phyloP scores from a whole-genome alignment of 202 grass and related monocot genomes.

The Brachypodium distachyon region DNA sequence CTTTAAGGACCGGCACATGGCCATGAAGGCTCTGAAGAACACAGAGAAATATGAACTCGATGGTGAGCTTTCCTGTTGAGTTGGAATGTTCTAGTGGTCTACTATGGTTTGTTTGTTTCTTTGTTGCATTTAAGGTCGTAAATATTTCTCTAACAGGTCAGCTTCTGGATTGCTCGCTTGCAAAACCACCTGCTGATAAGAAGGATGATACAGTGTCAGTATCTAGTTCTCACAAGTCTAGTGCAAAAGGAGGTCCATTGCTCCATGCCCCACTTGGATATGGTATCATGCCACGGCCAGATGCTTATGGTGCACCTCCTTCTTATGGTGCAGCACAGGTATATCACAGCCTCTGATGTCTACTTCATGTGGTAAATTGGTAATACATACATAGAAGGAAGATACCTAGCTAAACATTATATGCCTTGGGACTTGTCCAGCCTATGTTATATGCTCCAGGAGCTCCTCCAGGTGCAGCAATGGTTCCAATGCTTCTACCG shows the following conservation, averaged over 20 bases:
- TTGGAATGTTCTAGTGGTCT: background rate
- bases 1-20: slow-evolving; percentile 68
- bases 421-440: slow-evolving; percentile 26
- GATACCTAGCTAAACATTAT: slow-evolving; percentile 7
- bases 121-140: slow-evolving; percentile 3
- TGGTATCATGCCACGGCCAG: slow-evolving; percentile 15
- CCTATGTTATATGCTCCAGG: slow-evolving; percentile 43
- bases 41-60: slow-evolving; percentile 76
- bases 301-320: slow-evolving; percentile 39
- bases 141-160: slow-evolving; percentile 41
- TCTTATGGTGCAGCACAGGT: slow-evolving; percentile 41
- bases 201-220: slow-evolving; percentile 38
- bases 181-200: slow-evolving; percentile 80
- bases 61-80: slow-evolving; percentile 41
- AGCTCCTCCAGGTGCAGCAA: slow-evolving; percentile 43
- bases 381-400: background rate
- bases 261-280: slow-evolving; percentile 47
- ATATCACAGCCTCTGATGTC: background rate
- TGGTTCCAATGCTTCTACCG: slow-evolving; percentile 63
- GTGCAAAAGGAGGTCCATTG: slow-evolving; percentile 37
- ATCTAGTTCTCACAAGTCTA: too few relatives aligned
- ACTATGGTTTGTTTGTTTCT: background rate
- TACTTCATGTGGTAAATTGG: background rate
- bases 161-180: slow-evolving; percentile 80
- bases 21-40: slow-evolving; percentile 75